A percentile compares a stretch with the other conserved stretches of the same genome.
Evolutionary conservation across 768 basidiomycete genomes (phyloP).

Genomic region (Lenzites betulinus): DNA sequence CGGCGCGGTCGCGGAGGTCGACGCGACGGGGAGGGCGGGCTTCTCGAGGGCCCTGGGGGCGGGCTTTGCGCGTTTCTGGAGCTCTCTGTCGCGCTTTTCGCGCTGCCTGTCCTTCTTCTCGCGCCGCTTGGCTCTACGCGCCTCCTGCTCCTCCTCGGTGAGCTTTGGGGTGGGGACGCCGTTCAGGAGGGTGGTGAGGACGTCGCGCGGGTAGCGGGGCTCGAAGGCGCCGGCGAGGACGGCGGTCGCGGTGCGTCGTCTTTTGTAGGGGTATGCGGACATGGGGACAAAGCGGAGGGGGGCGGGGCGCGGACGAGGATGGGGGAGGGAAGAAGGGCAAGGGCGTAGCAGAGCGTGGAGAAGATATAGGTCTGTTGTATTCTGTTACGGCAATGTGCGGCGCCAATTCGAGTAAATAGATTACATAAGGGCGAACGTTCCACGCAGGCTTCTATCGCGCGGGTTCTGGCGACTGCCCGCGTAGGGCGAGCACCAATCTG

Average conservation of each 20-base stretch:
- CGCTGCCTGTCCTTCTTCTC: constrained; percentile 34
- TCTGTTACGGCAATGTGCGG: constrained; percentile 31
- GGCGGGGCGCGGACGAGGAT: constrained; percentile 10
- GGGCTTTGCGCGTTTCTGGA: constrained; percentile 26
- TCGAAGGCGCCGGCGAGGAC: constrained; percentile 80
- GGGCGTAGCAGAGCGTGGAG: constrained; percentile 28
- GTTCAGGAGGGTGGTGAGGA: constrained; percentile 77
- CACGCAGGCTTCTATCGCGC: constrained; percentile 16
- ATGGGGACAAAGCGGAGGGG: constrained; percentile 22
- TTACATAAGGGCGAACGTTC: constrained; percentile 29
- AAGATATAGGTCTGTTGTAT: constrained; percentile 34
- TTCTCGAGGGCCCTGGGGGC: constrained; percentile 30
- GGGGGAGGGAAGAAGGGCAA: constrained; percentile 24
- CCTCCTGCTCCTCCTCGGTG: constrained; percentile 63
- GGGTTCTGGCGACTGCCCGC: constrained; percentile 16
- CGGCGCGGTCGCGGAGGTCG: constrained; percentile 23
- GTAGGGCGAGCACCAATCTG: constrained; percentile 18
- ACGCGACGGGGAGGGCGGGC: constrained; percentile 22
- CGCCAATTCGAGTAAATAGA: constrained; percentile 25
- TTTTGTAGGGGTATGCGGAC: constrained; percentile 23
- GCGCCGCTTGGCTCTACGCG: constrained; percentile 54
- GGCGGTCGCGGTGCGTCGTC: constrained; percentile 67
- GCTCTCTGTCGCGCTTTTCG: constrained; percentile 38
- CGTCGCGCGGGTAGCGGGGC: constrained; percentile 65
- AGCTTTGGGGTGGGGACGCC: constrained; percentile 68